Base-by-base conservation (phyloP, 2,329 filamentous ascomycete genomes). In the Kalmusia sp. region DNA sequence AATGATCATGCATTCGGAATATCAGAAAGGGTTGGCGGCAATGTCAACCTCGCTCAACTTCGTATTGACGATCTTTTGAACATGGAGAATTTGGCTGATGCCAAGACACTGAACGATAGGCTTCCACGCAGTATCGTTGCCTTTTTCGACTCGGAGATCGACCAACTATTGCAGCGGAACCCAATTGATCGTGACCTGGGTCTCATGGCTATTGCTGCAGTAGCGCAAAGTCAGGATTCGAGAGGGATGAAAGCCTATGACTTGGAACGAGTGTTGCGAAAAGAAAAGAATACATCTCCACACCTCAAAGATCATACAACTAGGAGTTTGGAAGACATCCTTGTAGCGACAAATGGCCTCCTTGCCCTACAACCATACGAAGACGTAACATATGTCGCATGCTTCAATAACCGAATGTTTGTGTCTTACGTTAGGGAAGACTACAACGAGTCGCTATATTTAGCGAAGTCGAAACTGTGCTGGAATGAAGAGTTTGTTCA, bases 81-180 rank as follows among this genome's bases (percentile, higher is more conserved):
- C 24, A 12, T 19, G 2, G 9, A 11, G 4, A 28, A 12, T 15
- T 6, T 19, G 7, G 3, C 9, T 4, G 39, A 17, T 9, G 14
- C 17, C 14, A 6, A 15, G n/a, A 28, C 12, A 15, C 24, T 41
- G n/a, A 41, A 9, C n/a, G 39, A 41, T 25, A 17, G 39, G 14
- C 39, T 41, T 9, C 39, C 39, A 30, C 39, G 39, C 12, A 41
- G 39, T 12, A 25, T 41, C 24, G 39, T 41, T 41, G 39, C 39
- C 6, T 41, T 41, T 15, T 41, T 41, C n/a, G 39, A 41, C 24
- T 14, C 24, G 3, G 24, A 41, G 12, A 41, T 41, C 9, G 39
- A 41, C 19, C 7, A 19, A 17, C 14, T 41, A 5, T 17, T 30
- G 9, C 21, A 28, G 8, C n/a, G n/a, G 9, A 19, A 41, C n/a